These are phyloP conservation scores for Jaminaea rosea DNA, from an alignment of 1,284 basidiomycete genomes.

Conservation along the genomic window DNA sequence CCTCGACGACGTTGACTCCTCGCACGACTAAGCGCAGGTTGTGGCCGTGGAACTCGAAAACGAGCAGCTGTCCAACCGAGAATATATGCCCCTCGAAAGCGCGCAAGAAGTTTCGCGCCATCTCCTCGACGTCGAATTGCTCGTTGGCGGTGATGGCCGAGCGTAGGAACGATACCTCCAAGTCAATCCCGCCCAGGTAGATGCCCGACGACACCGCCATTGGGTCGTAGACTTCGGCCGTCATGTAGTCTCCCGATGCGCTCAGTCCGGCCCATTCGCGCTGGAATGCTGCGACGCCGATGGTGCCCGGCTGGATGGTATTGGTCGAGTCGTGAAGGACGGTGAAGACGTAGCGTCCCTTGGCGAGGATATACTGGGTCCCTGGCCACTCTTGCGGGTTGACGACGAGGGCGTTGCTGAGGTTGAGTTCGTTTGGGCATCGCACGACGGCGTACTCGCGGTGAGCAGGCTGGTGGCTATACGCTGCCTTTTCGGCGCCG, in stretches of 20 bases:
- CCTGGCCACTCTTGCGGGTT: slow-evolving; percentile 41
- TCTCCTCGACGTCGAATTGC: slow-evolving; percentile 64
- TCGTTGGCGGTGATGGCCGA: slow-evolving; percentile 23
- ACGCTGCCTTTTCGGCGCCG: too few relatives aligned
- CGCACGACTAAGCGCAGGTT: slow-evolving; percentile 68
- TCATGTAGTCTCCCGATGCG: slow-evolving; percentile 31
- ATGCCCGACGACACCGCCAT: slow-evolving; percentile 28
- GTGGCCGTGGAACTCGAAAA: slow-evolving; percentile 85
- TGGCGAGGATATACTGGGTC: slow-evolving; percentile 38
- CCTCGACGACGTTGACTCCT: slow-evolving; percentile 59
- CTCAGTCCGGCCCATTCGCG: slow-evolving; percentile 42
- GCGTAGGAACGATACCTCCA: slow-evolving; percentile 36
- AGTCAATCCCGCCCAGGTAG: slow-evolving; percentile 37
- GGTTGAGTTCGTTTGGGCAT: slow-evolving; percentile 29
- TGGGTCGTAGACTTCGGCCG: slow-evolving; percentile 37
- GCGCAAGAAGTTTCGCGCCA: slow-evolving; percentile 65
- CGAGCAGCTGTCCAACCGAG: slow-evolving; percentile 61
- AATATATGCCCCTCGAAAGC: slow-evolving; percentile 59
- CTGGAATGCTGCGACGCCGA: slow-evolving; percentile 36
- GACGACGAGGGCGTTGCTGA: slow-evolving; percentile 38
- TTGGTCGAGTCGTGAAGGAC: slow-evolving; percentile 27
- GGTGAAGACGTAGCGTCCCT: slow-evolving; percentile 41
- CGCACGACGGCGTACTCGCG: slow-evolving; percentile 17
- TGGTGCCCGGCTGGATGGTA: slow-evolving; percentile 25
- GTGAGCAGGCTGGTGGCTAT: too few relatives aligned